Base-by-base conservation (phyloP, 2,329 filamentous ascomycete genomes). In the Thielaviopsis musarum region DNA sequence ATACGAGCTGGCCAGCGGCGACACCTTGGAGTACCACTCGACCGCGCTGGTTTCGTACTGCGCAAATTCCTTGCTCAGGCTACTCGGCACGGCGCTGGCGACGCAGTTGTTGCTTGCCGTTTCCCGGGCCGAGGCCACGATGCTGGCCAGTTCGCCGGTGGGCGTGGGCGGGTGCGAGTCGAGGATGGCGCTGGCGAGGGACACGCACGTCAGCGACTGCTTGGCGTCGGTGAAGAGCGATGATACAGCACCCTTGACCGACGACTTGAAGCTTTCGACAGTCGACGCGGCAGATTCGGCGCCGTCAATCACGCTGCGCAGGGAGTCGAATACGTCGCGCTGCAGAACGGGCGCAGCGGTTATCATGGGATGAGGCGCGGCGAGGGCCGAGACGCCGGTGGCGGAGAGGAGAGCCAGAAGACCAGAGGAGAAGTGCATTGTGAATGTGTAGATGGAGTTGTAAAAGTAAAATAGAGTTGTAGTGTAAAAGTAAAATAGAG, bases 41-140 rank as follows among this genome's bases (percentile, higher is more conserved):
- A 63, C 21, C 38, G 69, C 59, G 62, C 67, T 58, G 56, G 64
- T 65, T 63, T 63, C 67, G 67, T 71, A 73, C 62, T 64, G 65
- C 24, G 64, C 61, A 65, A 68, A 71, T 51, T 69, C 63, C 30
- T 60, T 63, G 64, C 63, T 66, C 41, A 72, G 66, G 64, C 64
- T 66, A 22, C 62, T 48, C n/a, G 71, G 69, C 30, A 64, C 55
- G 6, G 66, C 59, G 59, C 60, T 66, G 66, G 69, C 66, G 62
- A 60, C 21, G 69, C 71, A 72, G 66, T 71, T 66, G 57, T 67
- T 66, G 5, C 66, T 63, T 63, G 68, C 57, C 9, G 62, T 59
- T 10, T 54, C 53, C 28, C 65, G 38, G 63, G 67, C 67, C 41
- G 65, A 62, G 59, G 65, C 34, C 64, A 72, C 38, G 19, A 57